Percentiles rank a stretch among this genome's conserved stretches.
These are phyloP conservation scores for Erysimum pusillum DNA, from an alignment of 441 rosid genomes.

Conservation along the genomic window DNA sequence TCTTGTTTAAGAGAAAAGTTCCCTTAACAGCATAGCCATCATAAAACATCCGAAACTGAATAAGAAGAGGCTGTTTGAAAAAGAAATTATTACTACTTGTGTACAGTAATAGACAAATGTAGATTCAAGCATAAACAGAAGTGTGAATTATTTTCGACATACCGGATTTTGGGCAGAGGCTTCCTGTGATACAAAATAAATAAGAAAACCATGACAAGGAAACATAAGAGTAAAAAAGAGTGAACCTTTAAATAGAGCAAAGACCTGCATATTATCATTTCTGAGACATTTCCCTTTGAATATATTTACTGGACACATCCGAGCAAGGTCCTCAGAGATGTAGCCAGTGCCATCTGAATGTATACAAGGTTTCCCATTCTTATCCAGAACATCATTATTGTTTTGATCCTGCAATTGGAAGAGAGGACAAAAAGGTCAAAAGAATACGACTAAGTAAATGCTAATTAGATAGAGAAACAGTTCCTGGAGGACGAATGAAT, in stretches of 20 bases:
- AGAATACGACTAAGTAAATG: too few species aligned
- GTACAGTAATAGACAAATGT: conserved; percentile 1
- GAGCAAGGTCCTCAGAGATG: conserved; percentile 79
- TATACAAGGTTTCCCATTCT: conserved; percentile 56
- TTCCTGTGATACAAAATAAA: conserved; percentile 27
- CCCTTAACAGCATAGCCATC: conserved; percentile 81
- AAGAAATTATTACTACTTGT: conserved; percentile 17
- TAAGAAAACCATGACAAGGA: background rate
- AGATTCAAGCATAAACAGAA: background rate
- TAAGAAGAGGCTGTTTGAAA: conserved; percentile 70
- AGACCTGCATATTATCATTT: conserved; percentile 54
- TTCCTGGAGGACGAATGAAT: conserved; percentile 9
- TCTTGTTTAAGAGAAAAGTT: conserved; percentile 70
- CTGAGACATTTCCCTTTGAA: conserved; percentile 39
- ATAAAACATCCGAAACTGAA: conserved; percentile 78
- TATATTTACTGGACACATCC: conserved; percentile 58
- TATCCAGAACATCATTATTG: conserved; percentile 48
- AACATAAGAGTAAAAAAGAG: background rate
- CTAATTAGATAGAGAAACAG: background rate
- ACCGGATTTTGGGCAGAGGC: conserved; percentile 49
- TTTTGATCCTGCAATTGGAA: conserved; percentile 56
- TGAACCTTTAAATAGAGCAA: too few species aligned
- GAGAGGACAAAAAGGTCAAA: background rate
- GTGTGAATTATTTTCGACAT: conserved; percentile 27
- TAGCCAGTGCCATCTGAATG: conserved; percentile 87